Evolutionary conservation across 768 basidiomycete genomes (phyloP), one percentile per base, ranked within the genome.

Genomic region (Mrakia gelida): DNA sequence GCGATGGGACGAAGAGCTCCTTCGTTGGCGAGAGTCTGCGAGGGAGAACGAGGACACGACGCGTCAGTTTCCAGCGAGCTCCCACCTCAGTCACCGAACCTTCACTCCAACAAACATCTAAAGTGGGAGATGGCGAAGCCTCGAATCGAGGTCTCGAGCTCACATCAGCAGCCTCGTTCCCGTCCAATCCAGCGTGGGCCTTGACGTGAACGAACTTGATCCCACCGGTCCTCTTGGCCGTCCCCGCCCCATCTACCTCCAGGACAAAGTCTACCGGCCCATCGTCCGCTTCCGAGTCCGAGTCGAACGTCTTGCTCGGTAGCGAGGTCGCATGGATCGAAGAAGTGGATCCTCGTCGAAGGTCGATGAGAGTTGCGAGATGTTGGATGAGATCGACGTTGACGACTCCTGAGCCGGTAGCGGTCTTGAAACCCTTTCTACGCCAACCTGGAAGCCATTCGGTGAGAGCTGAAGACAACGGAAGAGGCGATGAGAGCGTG

Each of bases 301-400:
- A 70, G 23, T 70, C 67, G 38, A 41, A 70, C 15, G 11, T 38
- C 38, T 70, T 70, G 18, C 18, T 41, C 3, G 67, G 67, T 8
- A 45, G 41, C 4, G 41, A 21, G 2, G 23, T 21, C 10, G 67
- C 13, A 26, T 70, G 38, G 21, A 38, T 8, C 21, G 67, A 70
- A 13, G 67, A 23, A 7, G 67, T 70, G 3, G 67, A 70, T 8
- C 38, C 54, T 59, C 72, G 72, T 61, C 72, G 52, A n/a, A 56
- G 54, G n/a, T 73, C 72, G 54, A 78, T 43, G 30, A 74, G 73
- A 21, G 62, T 45, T 8, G 72, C 77, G 38, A 78, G 67, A 38
- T 78, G 77, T 8, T 73, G 38, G 65, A 78, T 70, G 7, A 78
- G 73, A 54, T 78, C 77, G 38, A 68, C 30, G 54, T 78, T 78